Base-by-base conservation (phyloP, 2,329 filamentous ascomycete species). In the Talaromyces sp. region DNA sequence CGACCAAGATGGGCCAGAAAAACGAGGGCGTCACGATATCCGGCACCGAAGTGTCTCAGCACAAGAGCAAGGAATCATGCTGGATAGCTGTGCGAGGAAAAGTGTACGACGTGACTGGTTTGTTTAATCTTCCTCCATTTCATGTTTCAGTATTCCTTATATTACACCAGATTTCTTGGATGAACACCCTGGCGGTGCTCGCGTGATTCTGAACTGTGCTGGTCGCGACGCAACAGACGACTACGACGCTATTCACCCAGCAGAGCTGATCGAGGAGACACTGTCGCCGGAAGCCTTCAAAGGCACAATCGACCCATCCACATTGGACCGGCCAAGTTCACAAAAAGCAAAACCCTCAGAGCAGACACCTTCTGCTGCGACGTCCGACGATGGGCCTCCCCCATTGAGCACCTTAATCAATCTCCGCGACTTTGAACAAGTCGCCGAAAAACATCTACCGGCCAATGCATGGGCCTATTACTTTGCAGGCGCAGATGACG, bases 21-120 rank as follows among this genome's bases (percentile, higher is more conserved):
- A 56, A 30, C 14, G 30, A 59, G 14, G 1, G 23, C 1, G 55
- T 47, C 4, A 30, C 27, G 10, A 36, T 62, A 52, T 47, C 56
- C 5, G 61, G 57, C 4, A 72, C 80, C 31, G 81, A 84, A 64
- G 77, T 85, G 30, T 77, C 79, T 67, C 80, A 77, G 61, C 83
- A 84, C 62, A 76, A 77, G 36, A 76, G 65, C 14, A 74, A 77
- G 58, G 70, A 79, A 9, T 81, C 83, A 56, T 82, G 81, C 64
- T 84, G 82, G 82, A 73, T 85, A 9, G 78, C 79, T 0, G 75
- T 84, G 3, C 78, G 82, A 61, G 78, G 76, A 1, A 81, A 80
- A 53, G 81, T 83, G 4, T 83, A 83, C 65, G 81, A 83, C 67
- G 76, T 76, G 5, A 83, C 81, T 2, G 76, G 74, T 70, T 12